Evolutionary conservation across 2,329 filamentous ascomycete genomes (phyloP), one percentile per base, ranked within the genome.

Genomic region (Penicillium verrucosum): DNA sequence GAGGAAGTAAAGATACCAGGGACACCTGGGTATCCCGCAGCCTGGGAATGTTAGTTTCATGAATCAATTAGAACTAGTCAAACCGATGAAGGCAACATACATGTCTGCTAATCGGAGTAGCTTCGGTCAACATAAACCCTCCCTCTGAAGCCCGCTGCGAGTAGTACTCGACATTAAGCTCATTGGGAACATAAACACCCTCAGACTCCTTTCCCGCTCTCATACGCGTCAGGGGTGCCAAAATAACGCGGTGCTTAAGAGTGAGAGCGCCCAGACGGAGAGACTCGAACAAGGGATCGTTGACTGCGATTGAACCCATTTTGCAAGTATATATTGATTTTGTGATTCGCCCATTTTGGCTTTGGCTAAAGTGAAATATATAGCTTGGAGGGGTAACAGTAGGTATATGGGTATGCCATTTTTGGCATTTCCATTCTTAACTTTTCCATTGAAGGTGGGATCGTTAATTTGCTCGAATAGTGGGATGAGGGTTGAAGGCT

Each of bases 81-180:
- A 14, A 4, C 5, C 0, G 14, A n/a, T 18, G 1, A 16, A 3
- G 1, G 29, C 8, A 14, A 54, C 57, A 27, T 50, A 68, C 68
- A 38, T 65, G 54, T 58, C 67, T 61, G 50, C 66, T 68, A 43
- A 73, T 70, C 0, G 68, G 67, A 11, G 65, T 68, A n/a, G 69
- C 73, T 49, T 74, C 72, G 4, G 70, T 71, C 21, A 75, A 34
- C 51, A 69, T 64, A 5, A 75, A 65, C 1, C 71, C 71, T 11
- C 71, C 73, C 14, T 65, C 55, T 1, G 66, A 65, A 3, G 72
- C 72, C 5, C 72, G 65, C 51, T 75, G 72, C 6, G 54, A 46
- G 55, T 73, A 72, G 53, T 72, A 72, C 48, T 70, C 62, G 9
- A 65, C 65, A 30, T 64, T 67, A 9, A 71, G 54, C 12, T 67